Evolutionary conservation across 805 yeast species (phyloP).

Genomic region (Debaryomyces maramus): DNA sequence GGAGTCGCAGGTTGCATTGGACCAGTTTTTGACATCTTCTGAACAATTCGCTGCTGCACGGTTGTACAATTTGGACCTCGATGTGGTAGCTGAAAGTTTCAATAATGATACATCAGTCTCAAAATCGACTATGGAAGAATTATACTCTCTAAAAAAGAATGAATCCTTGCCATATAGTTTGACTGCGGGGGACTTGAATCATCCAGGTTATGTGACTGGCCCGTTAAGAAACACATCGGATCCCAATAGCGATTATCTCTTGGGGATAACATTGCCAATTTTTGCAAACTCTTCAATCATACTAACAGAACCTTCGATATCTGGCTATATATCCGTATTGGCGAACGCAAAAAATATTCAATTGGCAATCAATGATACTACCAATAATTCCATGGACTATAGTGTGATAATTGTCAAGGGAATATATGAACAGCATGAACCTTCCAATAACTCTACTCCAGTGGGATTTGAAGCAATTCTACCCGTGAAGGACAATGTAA

Average conservation of each 20-base stretch:
- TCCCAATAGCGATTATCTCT: conserved; percentile 42
- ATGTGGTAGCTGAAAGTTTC: conserved; percentile 41
- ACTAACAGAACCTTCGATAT: conserved; percentile 50
- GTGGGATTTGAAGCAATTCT: conserved; percentile 46
- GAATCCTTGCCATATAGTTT: conserved; percentile 23
- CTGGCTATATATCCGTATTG: conserved; percentile 68
- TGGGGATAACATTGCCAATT: conserved; percentile 79
- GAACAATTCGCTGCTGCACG: conserved; percentile 62
- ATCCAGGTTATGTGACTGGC: conserved; percentile 47
- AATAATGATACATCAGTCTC: conserved; percentile 30
- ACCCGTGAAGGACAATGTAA: conserved; percentile 16
- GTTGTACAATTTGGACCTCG: conserved; percentile 62
- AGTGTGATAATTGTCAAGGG: conserved; percentile 33
- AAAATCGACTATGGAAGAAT: conserved; percentile 28
- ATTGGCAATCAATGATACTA: conserved; percentile 24
- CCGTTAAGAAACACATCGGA: conserved; percentile 49
- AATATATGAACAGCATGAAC: conserved; percentile 19
- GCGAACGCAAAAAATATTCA: conserved; percentile 36
- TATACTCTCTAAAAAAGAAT: conserved; percentile 54
- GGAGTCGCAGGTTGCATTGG: conserved; percentile 48
- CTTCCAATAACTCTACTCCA: conserved; percentile 23
- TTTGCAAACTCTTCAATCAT: conserved; percentile 71
- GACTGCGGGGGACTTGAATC: conserved; percentile 12
- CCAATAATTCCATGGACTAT: conserved; percentile 16
- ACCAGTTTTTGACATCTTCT: conserved; percentile 64